These are phyloP conservation scores for Pseudogymnoascus sp. DNA, from an alignment of 2,329 filamentous ascomycete species.

Conservation along the genomic window DNA sequence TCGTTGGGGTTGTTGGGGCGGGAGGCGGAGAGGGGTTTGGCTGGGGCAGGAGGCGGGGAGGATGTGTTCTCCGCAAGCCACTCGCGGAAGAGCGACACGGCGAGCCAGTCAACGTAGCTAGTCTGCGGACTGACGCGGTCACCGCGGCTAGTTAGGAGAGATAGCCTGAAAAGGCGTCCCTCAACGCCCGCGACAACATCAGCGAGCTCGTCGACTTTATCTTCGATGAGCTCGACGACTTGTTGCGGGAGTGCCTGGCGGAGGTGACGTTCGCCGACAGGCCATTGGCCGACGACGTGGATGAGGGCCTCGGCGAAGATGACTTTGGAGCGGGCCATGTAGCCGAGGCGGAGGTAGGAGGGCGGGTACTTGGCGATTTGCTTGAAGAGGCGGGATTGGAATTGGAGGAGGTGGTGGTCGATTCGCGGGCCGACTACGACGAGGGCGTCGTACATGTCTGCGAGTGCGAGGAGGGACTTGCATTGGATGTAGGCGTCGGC, in stretches of 20 bases:
- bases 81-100: constrained; percentile 77
- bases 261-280: constrained; percentile 67
- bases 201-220: constrained; percentile 87
- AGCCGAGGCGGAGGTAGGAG: constrained; percentile 83
- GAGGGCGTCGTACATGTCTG: constrained; percentile 92
- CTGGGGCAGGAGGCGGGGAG: constrained; percentile 49
- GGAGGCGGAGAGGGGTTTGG: constrained; percentile 32
- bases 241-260: constrained; percentile 62
- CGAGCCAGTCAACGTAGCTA: constrained; percentile 83
- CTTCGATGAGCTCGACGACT: constrained; percentile 84
- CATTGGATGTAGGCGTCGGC: constrained; percentile 89
- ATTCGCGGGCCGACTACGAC: constrained; percentile 80
- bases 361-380: constrained; percentile 96
- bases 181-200: constrained; percentile 76
- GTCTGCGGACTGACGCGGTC: constrained; percentile 75
- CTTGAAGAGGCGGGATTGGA: constrained; percentile 85
- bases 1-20: constrained; percentile 24
- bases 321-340: constrained; percentile 72
- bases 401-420: constrained; percentile 88
- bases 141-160: constrained; percentile 67
- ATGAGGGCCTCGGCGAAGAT: constrained; percentile 84
- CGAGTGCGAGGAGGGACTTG: constrained; percentile 78
- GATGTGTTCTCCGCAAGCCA: constrained; percentile 90
- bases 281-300: constrained; percentile 94
- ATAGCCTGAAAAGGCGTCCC: constrained; percentile 72